Percentiles rank a stretch among this genome's conserved stretches.
Evolutionary conservation across 352 stramenopile species (phyloP).

Genomic region (Phytophthora quininea): DNA sequence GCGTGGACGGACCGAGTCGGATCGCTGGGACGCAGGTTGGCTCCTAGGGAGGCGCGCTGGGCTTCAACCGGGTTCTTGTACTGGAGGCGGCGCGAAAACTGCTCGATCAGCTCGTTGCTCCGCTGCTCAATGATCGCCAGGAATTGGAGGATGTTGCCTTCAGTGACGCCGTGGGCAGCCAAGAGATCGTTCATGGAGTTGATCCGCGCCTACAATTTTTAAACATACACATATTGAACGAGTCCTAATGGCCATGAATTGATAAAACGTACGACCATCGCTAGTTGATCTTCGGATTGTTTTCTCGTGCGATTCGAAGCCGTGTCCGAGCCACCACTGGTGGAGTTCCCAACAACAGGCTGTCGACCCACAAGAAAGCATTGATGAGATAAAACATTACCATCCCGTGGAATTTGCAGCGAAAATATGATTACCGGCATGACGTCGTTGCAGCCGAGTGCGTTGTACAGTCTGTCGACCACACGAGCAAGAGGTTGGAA

Average conservation of each 20-base stretch:
- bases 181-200: slow-evolving; percentile 88
- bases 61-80: slow-evolving; percentile 69
- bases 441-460: slow-evolving; percentile 81
- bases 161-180: slow-evolving; percentile 75
- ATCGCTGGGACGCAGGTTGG: slow-evolving; percentile 72
- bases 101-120: slow-evolving; percentile 81
- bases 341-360: slow-evolving; percentile 33
- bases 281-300: slow-evolving; percentile 77
- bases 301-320: slow-evolving; percentile 58
- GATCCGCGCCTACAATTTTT: slow-evolving; percentile 59
- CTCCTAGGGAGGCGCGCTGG: slow-evolving; percentile 58
- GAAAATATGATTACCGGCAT: slow-evolving; percentile 45
- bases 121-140: slow-evolving; percentile 83
- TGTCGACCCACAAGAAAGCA: neutral
- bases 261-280: slow-evolving; percentile 56
- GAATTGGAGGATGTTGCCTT: slow-evolving; percentile 87
- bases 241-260: neutral
- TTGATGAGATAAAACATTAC: neutral
- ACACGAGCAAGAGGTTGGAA: slow-evolving; percentile 76
- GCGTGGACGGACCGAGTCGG: slow-evolving; percentile 60
- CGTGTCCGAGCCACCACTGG: slow-evolving; percentile 37
- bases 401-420: neutral
- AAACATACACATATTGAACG: neutral
- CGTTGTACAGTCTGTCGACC: slow-evolving; percentile 81
- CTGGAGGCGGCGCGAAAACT: slow-evolving; percentile 72